Conservation (phyloP, 2,329 filamentous ascomycete species). For the Plectosphaerella cucumerina region DNA sequence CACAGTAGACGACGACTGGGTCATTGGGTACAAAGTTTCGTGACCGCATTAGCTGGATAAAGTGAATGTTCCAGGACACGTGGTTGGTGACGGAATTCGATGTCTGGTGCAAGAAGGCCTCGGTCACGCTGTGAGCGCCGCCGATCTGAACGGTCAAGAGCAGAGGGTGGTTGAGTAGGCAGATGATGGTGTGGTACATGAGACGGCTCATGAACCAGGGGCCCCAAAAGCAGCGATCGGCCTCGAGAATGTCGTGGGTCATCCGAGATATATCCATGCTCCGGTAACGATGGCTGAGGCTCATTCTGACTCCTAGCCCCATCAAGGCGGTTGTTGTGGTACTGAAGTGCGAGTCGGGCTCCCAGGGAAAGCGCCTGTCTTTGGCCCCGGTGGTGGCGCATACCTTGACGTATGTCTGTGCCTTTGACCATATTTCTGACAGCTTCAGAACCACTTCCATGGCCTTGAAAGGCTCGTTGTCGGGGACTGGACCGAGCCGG, state of each 20-base stretch:
- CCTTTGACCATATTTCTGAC: background rate
- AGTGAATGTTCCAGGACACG: conserved; percentile 30
- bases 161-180: conserved; percentile 50
- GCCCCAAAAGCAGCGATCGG: conserved; percentile 45
- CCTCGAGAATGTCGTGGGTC: conserved; percentile 34
- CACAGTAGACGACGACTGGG: conserved; percentile 34
- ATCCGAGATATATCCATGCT: conserved; percentile 39
- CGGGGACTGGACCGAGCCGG: background rate
- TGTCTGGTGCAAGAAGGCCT: conserved; percentile 29
- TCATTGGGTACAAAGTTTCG: conserved; percentile 31
- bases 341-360: conserved; percentile 46
- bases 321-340: conserved; percentile 43
- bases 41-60: conserved; percentile 38
- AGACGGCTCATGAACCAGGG: conserved; percentile 49
- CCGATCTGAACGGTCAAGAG: conserved; percentile 45
- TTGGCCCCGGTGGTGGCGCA: background rate
- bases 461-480: background rate
- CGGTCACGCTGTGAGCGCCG: conserved; percentile 45
- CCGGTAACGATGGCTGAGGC: conserved; percentile 44
- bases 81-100: background rate
- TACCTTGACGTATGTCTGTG: background rate
- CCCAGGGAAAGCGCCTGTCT: conserved; percentile 26
- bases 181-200: conserved; percentile 48
- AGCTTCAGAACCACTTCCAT: background rate
- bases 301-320: conserved; percentile 46